Evolutionary conservation across 2,329 filamentous ascomycete species (phyloP), one percentile per base, ranked within the genome.

Genomic region (Trichoderma koningiopsis): DNA sequence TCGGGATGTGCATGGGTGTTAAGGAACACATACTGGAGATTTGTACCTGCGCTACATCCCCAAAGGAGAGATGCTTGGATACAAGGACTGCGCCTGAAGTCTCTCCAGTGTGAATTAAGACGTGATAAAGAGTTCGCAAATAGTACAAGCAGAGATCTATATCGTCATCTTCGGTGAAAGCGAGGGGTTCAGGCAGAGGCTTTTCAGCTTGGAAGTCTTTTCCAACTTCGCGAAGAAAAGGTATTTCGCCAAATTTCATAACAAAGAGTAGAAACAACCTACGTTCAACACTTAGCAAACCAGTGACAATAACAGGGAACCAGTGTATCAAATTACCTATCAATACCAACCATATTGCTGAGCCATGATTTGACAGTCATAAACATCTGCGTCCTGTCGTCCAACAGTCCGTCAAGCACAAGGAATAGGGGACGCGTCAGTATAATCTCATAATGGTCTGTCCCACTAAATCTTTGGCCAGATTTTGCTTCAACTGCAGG

Each of bases 331-430:
- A 33, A n/a, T n/a, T 79, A 89, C 88, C 87, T 88, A 72, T 91
- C 88, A 72, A 89, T 85, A 3, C 88, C 87, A 68, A 88, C 79
- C 74, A 89, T 84, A 68, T 78, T 89, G 73, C 92, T 91, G 4
- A 98, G 83, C 94, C 95, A 97, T 60, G 87, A 89, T 74, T 91
- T 91, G 49, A 93, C 88, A 31, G 91, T 91, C 79, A 93, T 91
- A 71, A 91, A 93, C 16, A 91, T 82, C 73, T 94, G 92, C 2
- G 89, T 91, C 24, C 87, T 85, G 70, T 93, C 89, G 70, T 94
- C 90, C 22, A 87, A 81, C 1, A 98, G 83, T 1, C 90, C 86
- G 78, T 98, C 95, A 31, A 98, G 83, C 72, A 96, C 85, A 13
- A 97, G 81, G 72, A 97, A 91, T 22, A 97, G 80, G 1, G 95